Base-by-base conservation (phyloP, 108 stramenopile species). In the Pelagomonas calceolata region DNA sequence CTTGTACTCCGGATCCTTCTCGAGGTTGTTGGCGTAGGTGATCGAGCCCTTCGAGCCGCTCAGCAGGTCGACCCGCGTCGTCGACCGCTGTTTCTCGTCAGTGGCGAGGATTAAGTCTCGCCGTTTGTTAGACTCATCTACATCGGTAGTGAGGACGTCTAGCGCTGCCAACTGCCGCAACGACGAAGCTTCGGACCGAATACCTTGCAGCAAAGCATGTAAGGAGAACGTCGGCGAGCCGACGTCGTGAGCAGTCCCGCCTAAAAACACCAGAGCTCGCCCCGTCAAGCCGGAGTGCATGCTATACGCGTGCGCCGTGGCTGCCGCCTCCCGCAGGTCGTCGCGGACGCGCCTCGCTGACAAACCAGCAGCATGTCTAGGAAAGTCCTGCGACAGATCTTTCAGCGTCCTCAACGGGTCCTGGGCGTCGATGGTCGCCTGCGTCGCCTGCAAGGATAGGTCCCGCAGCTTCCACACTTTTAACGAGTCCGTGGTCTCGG, bases 21-120 rank as follows among this genome's bases (percentile, higher is more conserved):
- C 84, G 10, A 86, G 44, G 68, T 86, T 76, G 76, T 85, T 86
- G n/a, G 85, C 70, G 66, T 74, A 86, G 30, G 66, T 30, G 37
- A 86, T 63, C 35, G 60, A 75, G 34, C 37, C 39, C 30, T 68
- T 73, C n/a, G 69, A 51, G 30, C 70, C 75, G 31, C 31, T 14
- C 1, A 66, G 51, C n/a, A 79, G 14, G 72, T 79, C 82, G 26
- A 77, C 70, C 26, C 70, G 66, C 32, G 45, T 36, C 63, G 66
- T 30, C 66, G 31, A 26, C 26, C 31, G 64, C 15, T 65, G 34
- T 5, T 34, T 1, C n/a, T 21, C 64, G 29, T 4, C 16, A 4
- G 21, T 36, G 0, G 64, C 71, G 12, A 34, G 51, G 31, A 4
- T 5, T 15, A 73, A 29, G 51, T 64, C 16, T 14, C 17, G 66